Percentiles rank a stretch among this genome's conserved stretches.
phyloP scores from a whole-genome alignment of 495 filamentous ascomycete species.

The Schizothecium vesticola region DNA sequence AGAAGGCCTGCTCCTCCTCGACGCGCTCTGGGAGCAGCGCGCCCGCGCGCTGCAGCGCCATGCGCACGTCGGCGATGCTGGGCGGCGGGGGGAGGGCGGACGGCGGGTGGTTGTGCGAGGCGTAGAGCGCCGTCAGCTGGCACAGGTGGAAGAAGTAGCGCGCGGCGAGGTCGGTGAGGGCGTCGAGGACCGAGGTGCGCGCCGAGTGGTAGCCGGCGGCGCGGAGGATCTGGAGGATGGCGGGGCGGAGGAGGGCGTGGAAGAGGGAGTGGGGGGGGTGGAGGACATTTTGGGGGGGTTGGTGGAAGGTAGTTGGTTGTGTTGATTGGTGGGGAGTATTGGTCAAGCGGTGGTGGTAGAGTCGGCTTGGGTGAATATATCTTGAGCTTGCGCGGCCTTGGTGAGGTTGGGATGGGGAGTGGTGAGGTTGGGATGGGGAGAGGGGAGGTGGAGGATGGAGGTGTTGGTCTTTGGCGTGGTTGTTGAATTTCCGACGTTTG shows the following conservation, averaged over 20 bases:
- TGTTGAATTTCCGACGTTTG: too few relatives aligned
- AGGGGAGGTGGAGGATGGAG: not conserved
- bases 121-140: constrained; percentile 55
- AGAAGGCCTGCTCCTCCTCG: constrained; percentile 29
- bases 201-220: constrained; percentile 78
- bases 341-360: too few relatives aligned
- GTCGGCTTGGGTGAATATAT: not conserved
- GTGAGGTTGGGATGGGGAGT: not conserved
- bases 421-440: not conserved
- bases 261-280: constrained; percentile 47
- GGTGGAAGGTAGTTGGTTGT: not conserved
- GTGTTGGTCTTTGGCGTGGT: not conserved
- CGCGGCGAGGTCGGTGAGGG: constrained; percentile 66
- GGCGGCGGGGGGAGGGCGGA: constrained; percentile 28
- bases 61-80: constrained; percentile 69
- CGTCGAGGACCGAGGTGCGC: constrained; percentile 69
- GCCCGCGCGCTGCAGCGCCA: constrained; percentile 73
- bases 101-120: constrained; percentile 37
- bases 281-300: not conserved
- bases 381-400: not conserved
- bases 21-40: constrained; percentile 56
- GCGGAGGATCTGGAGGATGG: constrained; percentile 79
- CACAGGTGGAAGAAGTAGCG: constrained; percentile 69
- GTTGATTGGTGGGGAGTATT: not conserved
- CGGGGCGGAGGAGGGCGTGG: constrained; percentile 72